phyloP scores from a whole-genome alignment of 1,139 yeast genomes.

The Insectozyma bohioensis region DNA sequence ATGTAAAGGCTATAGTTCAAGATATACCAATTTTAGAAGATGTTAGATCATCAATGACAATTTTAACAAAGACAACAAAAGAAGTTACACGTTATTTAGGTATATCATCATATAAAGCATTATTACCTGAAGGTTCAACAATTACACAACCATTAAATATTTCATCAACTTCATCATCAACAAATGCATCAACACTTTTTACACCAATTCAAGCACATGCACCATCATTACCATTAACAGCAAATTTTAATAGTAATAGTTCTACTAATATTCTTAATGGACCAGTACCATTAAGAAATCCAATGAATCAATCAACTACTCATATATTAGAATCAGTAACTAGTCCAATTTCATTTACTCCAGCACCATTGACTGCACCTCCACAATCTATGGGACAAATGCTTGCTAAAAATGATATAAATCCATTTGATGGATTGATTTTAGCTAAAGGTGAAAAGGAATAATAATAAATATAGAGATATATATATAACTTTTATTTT shows the following conservation, averaged over 20 bases:
- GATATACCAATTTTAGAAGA: conserved; percentile 81
- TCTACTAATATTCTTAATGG: conserved; percentile 6
- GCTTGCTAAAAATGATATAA: conserved; percentile 38
- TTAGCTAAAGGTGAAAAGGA: conserved; percentile 21
- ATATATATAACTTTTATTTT: no score
- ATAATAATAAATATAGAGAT: neutral
- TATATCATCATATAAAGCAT: conserved; percentile 42
- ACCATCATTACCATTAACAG: conserved; percentile 16
- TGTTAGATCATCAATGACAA: conserved; percentile 76
- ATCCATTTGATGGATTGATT: conserved; percentile 44
- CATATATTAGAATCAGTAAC: conserved; percentile 4
- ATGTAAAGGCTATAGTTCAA: conserved; percentile 78
- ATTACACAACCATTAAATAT: conserved; percentile 4
- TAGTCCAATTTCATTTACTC: conserved; percentile 1
- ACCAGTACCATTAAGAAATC: conserved; percentile 31
- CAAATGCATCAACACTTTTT: conserved; percentile 31
- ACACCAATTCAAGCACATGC: conserved; percentile 35
- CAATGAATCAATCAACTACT: conserved; percentile 19
- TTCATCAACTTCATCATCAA: conserved; percentile 4
- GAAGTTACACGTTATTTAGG: conserved; percentile 85
- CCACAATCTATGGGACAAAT: conserved; percentile 36
- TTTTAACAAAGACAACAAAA: conserved; percentile 82
- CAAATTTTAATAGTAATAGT: conserved; percentile 2
- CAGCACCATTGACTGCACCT: conserved; percentile 31
- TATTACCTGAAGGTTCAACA: conserved; percentile 24